Base-by-base conservation (phyloP, 2,329 filamentous ascomycete species). In the Thielaviopsis punctulata region DNA sequence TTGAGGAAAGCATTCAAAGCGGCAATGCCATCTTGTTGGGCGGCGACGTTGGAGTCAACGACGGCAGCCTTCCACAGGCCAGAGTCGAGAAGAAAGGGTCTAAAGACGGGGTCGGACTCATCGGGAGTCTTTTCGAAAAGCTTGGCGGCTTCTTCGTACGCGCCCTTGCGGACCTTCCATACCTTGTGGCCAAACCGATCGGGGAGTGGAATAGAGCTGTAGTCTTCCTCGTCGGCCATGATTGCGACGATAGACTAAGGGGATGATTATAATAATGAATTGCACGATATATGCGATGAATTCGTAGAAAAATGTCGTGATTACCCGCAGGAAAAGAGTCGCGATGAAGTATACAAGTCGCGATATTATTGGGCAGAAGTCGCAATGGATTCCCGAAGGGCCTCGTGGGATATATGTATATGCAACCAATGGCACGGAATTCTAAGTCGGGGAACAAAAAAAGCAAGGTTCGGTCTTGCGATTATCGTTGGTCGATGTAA, bases 81-180 rank as follows among this genome's bases (percentile, higher is more conserved):
- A 1, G 88, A 74, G 59, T 98, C 92, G 63, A 84, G 80, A 56
- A 92, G 68, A 62, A 96, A 98, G 1, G 90, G 87, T 59, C 80
- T 77, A 61, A 98, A 95, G 33, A 82, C 82, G 12, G 88, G 81
- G 63, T 93, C 85, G 59, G 80, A 77, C 64, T 96, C 90, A 67
- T 89, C 83, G 56, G 86, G 82, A 5, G 89, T 87, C 54, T 78
- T 72, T 63, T 88, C 82, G 65, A 98, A 96, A 59, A 82, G 78
- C 66, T 92, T 89, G 41, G 84, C 79, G 19, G 87, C 89, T 59
- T 92, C 87, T 73, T 98, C 92, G 64, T 96, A 98, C 51, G 82
- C 92, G 63, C 80, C 80, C 69, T 98, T 98, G 62, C 92, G 79
- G 43, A 94, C 89, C 75, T 98, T 98, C 92, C 92, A 98, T 62